Percentiles rank a stretch among this genome's conserved stretches.
These are phyloP conservation scores for Cutaneotrichosporon sp. DNA, from an alignment of 1,284 basidiomycete species.

Conservation along the genomic window DNA sequence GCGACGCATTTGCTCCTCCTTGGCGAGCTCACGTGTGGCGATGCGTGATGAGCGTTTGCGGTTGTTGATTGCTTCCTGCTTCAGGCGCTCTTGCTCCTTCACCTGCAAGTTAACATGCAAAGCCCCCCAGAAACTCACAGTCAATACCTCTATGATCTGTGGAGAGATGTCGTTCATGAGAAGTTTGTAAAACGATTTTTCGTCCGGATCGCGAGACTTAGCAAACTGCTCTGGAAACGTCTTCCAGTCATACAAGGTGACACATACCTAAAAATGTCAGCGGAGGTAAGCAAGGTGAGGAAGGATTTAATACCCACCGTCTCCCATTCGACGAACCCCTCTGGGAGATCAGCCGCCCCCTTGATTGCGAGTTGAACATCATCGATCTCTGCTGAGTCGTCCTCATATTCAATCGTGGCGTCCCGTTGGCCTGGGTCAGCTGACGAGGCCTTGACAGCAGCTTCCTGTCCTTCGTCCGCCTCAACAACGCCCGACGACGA, in stretches of 20 bases:
- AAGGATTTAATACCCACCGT: conserved; percentile 34
- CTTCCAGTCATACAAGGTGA: conserved; percentile 52
- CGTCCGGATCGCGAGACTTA: conserved; percentile 51
- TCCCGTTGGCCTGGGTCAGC: conserved; percentile 19
- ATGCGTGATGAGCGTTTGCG: conserved; percentile 54
- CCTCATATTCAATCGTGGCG: conserved; percentile 3
- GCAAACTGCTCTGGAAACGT: conserved; percentile 51
- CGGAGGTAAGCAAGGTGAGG: neutral
- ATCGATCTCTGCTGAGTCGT: conserved; percentile 21
- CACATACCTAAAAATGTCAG: conserved; percentile 46
- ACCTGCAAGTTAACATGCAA: conserved; percentile 16
- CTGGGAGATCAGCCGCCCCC: conserved; percentile 36
- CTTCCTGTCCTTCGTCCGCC: conserved; percentile 4
- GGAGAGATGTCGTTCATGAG: conserved; percentile 50
- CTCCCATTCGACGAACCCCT: conserved; percentile 51
- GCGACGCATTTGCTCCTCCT: conserved; percentile 49
- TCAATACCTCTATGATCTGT: conserved; percentile 47
- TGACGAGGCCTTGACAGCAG: conserved; percentile 9
- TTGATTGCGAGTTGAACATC: conserved; percentile 35
- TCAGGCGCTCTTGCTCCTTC: conserved; percentile 45
- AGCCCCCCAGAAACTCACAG: conserved; percentile 27
- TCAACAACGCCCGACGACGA: neutral
- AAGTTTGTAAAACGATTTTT: conserved; percentile 50
- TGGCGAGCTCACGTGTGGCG: conserved; percentile 51
- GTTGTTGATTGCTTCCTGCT: conserved; percentile 50